These are phyloP conservation scores for Saprolegnia parasitica DNA, from an alignment of 352 stramenopile genomes.

Conservation along the genomic window DNA sequence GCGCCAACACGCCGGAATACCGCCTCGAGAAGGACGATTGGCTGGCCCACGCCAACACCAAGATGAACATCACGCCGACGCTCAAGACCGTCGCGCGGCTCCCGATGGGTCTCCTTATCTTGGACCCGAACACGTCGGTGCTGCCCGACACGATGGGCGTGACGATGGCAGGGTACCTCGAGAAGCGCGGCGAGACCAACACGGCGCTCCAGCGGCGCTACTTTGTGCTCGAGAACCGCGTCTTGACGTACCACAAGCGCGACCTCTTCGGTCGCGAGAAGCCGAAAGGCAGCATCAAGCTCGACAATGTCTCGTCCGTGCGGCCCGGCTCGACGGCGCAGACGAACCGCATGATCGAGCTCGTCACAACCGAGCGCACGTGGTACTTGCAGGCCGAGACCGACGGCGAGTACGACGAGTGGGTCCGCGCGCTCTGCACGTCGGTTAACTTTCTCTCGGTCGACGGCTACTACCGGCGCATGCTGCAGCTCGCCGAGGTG, in stretches of 20 bases:
- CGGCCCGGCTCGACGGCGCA: conserved; percentile 52
- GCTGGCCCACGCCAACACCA: conserved; percentile 72
- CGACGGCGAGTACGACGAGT: conserved; percentile 68
- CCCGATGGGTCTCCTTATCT: conserved; percentile 64
- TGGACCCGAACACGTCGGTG: conserved; percentile 51
- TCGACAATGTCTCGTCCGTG: conserved; percentile 74
- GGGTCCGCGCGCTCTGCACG: conserved; percentile 70
- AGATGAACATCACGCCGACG: conserved; percentile 74
- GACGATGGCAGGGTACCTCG: conserved; percentile 61
- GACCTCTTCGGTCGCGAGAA: conserved; percentile 55
- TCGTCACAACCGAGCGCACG: conserved; percentile 74
- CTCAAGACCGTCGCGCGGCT: conserved; percentile 79
- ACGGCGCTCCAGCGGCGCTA: conserved; percentile 76
- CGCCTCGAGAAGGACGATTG: conserved; percentile 81
- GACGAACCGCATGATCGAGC: conserved; percentile 48
- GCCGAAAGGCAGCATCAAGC: conserved; percentile 68
- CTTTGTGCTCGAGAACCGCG: conserved; percentile 71
- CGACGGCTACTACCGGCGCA: conserved; percentile 75
- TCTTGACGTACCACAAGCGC: conserved; percentile 82
- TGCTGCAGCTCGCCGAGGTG: conserved; percentile 82
- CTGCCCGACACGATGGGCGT: conserved; percentile 32
- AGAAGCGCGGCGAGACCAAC: conserved; percentile 82
- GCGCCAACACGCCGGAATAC: conserved; percentile 86
- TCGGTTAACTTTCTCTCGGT: conserved; percentile 79
- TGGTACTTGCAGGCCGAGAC: conserved; percentile 72